Base-by-base conservation (phyloP, 2,329 filamentous ascomycete genomes). In the Coniochaeta hoffmannii region DNA sequence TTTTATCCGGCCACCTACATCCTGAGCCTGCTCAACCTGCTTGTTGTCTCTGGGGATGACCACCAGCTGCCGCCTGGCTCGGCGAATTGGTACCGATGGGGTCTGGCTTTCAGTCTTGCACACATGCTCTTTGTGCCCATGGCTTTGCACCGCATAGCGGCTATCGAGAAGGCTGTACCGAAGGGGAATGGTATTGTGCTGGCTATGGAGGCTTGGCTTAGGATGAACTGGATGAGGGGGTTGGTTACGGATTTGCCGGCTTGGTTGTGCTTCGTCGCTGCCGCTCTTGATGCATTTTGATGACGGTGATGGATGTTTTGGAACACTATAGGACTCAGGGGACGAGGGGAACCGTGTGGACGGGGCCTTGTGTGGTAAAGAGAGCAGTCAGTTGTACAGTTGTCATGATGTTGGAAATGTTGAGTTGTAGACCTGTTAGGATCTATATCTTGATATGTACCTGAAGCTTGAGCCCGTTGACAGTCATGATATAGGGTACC, bases 111-210 rank as follows among this genome's bases (percentile, higher is more conserved):
- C 50, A 52, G 50, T 15, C 9, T 52, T 32, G 50, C 50, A 15
- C 50, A 52, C 50, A 52, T 52, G 50, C 31, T 52, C 50, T 52
- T 32, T 35, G 3, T 52, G 28, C 50, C 3, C 6, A 52, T 52
- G 50, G 50, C 50, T 32, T 24, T 52, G 28, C 50, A n/a, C 50
- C 50, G 50, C 15, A 52, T 52, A 52, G 50, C 50, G 12, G 50
- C 50, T 22, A 52, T 52, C 28, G 50, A 52, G 28, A 52, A 52
- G 4, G 30, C 6, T n/a, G 50, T 52, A 30, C 50, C 50, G 10
- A 52, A 52, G 28, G 50, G 50, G 3, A 52, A 52, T 22, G 50
- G 30, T 32, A 32, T 52, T 32, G 50, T 34, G 19, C 14, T n/a
- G 8, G 26, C 50, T 10, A 52, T 52, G 50, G 30, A 52, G 50